phyloP scores from a whole-genome alignment of 257 asterid genomes.

The Gentiana dahurica region DNA sequence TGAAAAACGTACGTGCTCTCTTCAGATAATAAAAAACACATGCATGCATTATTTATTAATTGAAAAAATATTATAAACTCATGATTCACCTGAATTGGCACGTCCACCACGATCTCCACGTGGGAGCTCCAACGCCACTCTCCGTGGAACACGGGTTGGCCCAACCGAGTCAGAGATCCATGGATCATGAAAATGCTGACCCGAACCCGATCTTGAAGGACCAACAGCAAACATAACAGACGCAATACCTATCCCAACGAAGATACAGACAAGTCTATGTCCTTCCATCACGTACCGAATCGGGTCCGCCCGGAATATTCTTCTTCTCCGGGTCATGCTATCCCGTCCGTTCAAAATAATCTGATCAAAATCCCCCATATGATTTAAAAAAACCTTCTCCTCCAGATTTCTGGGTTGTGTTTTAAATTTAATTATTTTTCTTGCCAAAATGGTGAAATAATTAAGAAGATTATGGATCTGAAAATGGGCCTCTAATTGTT shows the following conservation, averaged over 20 bases:
- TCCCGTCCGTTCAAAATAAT: conserved; percentile 1
- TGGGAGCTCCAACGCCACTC: conserved; percentile 7
- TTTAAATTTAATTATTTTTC: conserved; percentile 1
- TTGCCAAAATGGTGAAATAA: conserved; percentile 10
- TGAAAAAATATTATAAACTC: no score
- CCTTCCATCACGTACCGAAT: conserved; percentile 37
- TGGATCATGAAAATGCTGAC: neutral
- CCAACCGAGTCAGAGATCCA: conserved; percentile 1
- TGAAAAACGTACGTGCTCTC: no score
- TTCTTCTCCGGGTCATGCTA: conserved; percentile 6
- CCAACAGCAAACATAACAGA: conserved; percentile 16
- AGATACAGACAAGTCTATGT: conserved; percentile 43
- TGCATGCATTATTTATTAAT: no score
- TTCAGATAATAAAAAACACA: no score
- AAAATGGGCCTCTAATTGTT: conserved; percentile 16
- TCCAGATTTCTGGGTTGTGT: conserved; percentile 14
- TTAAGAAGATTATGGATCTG: conserved; percentile 19
- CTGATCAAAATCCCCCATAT: conserved; percentile 38
- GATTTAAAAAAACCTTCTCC: neutral
- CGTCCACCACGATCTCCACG: neutral
- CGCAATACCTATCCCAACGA: conserved; percentile 42
- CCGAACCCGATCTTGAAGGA: conserved; percentile 12
- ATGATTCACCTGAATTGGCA: conserved; percentile 8
- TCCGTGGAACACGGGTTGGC: conserved; percentile 5
- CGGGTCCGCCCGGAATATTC: conserved; percentile 15